Base-by-base conservation (phyloP, 257 asterid species). In the Fraxinus americana region DNA sequence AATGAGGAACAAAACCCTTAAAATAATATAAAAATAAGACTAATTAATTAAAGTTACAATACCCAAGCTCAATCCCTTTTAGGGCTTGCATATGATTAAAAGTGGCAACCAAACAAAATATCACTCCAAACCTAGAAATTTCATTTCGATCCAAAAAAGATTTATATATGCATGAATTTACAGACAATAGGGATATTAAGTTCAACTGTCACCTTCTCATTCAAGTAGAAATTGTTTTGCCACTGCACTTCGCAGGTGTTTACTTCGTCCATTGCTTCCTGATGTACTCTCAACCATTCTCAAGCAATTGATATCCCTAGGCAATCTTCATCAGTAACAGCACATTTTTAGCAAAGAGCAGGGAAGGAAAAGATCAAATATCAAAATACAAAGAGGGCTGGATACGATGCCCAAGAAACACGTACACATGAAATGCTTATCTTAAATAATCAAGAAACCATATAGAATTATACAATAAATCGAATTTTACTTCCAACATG, bases 241-340 rank as follows among this genome's bases (percentile, higher is more conserved):
- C 75, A 91, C 89, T 36, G 89, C 82, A 83, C 98, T 87, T 75
- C 94, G 84, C 7, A 95, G 97, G n/a, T n/a, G n/a, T n/a, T n/a
- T n/a, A n/a, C n/a, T n/a, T n/a, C n/a, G n/a, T n/a, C n/a, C n/a
- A n/a, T 82, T 84, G 63, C 79, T 81, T 75, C 94, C 97, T 17
- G 81, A 72, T 68, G 90, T 85, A 74, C 91, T 86, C 83, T 93
- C 97, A 77, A 95, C 92, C 74, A 85, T 85, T 83, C 93, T 87
- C 91, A 95, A 84, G 87, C 94, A 91, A 80, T 89, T 93, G 43
- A 88, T 80, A 86, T 93, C 92, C 69, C 84, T 82, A 50, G 97
- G 92, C 80, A 90, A 82, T 79, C 99, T 95, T 75, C 91, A 84
- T 52, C 69, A 69, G 30, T 52, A 75, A 80, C n/a, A 83, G 71